These are phyloP conservation scores for Halophytophthora polymorphica DNA, from an alignment of 352 stramenopile species.

Conservation along the genomic window DNA sequence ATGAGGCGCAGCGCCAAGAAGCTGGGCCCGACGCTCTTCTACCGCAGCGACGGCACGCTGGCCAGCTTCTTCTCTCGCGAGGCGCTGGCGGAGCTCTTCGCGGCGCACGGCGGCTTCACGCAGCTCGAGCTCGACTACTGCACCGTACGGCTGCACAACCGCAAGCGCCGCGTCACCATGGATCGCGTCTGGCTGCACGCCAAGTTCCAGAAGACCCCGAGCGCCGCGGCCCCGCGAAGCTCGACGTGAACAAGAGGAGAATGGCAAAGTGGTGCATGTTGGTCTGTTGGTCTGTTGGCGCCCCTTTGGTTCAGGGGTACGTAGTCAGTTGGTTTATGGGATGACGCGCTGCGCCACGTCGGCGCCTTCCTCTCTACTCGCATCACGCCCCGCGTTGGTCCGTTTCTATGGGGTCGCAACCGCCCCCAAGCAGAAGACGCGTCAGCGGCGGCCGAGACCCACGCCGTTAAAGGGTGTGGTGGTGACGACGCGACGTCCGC, in stretches of 20 bases:
- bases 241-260: no score
- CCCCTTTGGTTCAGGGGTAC: no score
- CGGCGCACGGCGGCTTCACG: slow-evolving; percentile 35
- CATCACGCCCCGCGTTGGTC: neutral
- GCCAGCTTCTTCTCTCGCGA: slow-evolving; percentile 78
- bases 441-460: neutral
- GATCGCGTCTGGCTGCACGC: slow-evolving; percentile 80
- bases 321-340: no score
- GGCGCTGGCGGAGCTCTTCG: slow-evolving; percentile 43
- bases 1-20: slow-evolving; percentile 82
- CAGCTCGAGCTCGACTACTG: slow-evolving; percentile 71
- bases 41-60: slow-evolving; percentile 74
- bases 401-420: slow-evolving; percentile 23
- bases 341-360: slow-evolving; percentile 7
- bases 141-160: slow-evolving; percentile 72
- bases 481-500: no score
- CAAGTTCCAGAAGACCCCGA: slow-evolving; percentile 64
- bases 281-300: no score
- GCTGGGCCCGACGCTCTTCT: slow-evolving; percentile 53
- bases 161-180: slow-evolving; percentile 68
- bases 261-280: no score
- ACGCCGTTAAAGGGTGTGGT: no score
- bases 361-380: slow-evolving; percentile 4
- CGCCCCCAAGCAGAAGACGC: neutral
- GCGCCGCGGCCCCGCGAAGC: no score